These are phyloP conservation scores for Daldinia loculata DNA, from an alignment of 495 filamentous ascomycete genomes.

Conservation along the genomic window DNA sequence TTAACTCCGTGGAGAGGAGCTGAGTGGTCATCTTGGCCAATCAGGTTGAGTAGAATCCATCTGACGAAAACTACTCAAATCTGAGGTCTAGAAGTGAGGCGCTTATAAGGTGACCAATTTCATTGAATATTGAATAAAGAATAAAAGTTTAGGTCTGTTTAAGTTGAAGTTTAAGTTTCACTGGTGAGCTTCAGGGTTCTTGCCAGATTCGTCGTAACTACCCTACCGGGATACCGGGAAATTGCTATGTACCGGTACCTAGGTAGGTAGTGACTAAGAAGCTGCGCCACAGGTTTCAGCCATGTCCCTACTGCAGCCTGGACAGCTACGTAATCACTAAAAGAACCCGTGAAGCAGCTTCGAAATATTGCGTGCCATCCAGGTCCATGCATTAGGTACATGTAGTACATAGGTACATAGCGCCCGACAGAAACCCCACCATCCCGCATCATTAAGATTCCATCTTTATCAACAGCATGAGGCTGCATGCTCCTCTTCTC, in stretches of 20 bases:
- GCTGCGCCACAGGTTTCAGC: slow-evolving; percentile 20
- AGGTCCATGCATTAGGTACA: neutral
- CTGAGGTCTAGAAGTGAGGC: neutral
- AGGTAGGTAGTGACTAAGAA: slow-evolving; percentile 18
- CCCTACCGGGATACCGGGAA: slow-evolving; percentile 13
- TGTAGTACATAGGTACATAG: neutral
- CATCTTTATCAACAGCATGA: slow-evolving; percentile 2
- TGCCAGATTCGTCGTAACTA: slow-evolving; percentile 43
- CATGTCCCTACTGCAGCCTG: slow-evolving; percentile 1
- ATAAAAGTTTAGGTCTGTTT: slow-evolving; percentile 4
- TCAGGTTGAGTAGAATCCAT: slow-evolving; percentile 39
- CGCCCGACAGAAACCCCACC: slow-evolving; percentile 27
- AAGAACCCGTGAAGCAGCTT: neutral
- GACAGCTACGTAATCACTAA: neutral
- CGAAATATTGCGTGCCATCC: neutral
- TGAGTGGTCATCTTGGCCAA: slow-evolving; percentile 85
- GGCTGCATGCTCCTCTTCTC: neutral
- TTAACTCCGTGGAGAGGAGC: slow-evolving; percentile 86
- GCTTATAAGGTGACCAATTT: neutral
- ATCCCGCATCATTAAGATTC: slow-evolving; percentile 25
- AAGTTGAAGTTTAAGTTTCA: slow-evolving; percentile 9
- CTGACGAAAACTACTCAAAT: slow-evolving; percentile 19
- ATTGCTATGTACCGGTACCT: neutral
- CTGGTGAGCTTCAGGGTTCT: slow-evolving; percentile 32
- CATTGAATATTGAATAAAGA: neutral